Evolutionary conservation across 2,329 filamentous ascomycete species (phyloP), one percentile per base, ranked within the genome.

Genomic region (Phialemoniopsis sp.): DNA sequence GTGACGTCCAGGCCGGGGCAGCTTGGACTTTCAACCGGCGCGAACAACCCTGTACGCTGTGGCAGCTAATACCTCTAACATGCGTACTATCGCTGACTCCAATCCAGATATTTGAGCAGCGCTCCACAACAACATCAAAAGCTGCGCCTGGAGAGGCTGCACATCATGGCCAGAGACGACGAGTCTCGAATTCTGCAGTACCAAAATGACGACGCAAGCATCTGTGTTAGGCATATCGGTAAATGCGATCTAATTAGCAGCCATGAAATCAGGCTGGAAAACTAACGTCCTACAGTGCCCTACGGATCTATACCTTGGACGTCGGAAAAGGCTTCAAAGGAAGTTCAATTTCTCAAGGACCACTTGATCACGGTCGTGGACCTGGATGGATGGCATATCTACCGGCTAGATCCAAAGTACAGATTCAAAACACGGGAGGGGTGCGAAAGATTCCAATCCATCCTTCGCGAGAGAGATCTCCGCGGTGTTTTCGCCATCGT

Each of bases 401-500:
- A 40, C 17, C 34, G 36, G 29, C 26, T 40, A 17, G 38, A 40
- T 16, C 38, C 38, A 14, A 36, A 36, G 28, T 40, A 40, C 29
- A 29, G 29, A 13, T 40, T 40, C 19, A 14, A 28, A 10, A 18
- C 36, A 15, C 26, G 14, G 13, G 29, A 17, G 9, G 28, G 33
- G 12, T 40, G 33, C 13, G 26, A 15, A 10, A 17, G 17, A 8
- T 40, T 40, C 33, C 34, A 37, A 18, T 37, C 34, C 10, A 36
- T 29, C 3, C 29, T 40, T 5, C 16, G 34, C 3, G 38, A 40
- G 34, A 17, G 38, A 31, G 34, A 36, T 8, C 29, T 40, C 8
- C 35, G 32, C 29, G 28, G 19, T 15, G 18, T 15, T 14, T 40
- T 40, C 19, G 18, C 18, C 5, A 31, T 18, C n/a, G 30, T 40